Base-by-base conservation (phyloP, 2,329 filamentous ascomycete species). In the Penicillium sp. region DNA sequence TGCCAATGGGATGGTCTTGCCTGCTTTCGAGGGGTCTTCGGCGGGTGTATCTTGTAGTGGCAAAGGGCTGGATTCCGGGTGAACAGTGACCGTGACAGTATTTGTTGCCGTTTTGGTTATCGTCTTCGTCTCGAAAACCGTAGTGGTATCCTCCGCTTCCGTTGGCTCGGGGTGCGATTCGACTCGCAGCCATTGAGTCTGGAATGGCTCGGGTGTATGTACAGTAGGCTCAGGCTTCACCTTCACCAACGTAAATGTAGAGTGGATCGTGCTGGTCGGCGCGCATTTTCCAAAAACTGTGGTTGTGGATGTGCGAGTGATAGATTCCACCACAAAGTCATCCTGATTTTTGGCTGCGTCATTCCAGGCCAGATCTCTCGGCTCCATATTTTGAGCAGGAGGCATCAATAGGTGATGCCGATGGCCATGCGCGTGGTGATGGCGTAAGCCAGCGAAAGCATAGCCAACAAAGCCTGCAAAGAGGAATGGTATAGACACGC, bases 381-480 rank as follows among this genome's bases (percentile, higher is more conserved):
- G 51, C 8, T 54, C 49, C 19, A 55, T 18, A 3, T 29, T 18
- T 16, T 54, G 16, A 7, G 36, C 35, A 47, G 51, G 39, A 6
- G 45, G 54, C 36, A 47, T 53, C 34, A 50, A 50, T 13, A 39
- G 40, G 9, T 23, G 44, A 30, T 40, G 51, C 10, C 51, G 39
- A 39, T 65, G 52, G 11, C 39, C 47, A 43, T 65, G 62, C 29
- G 47, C 56, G 49, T 64, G 64, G 16, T 68, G 63, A 51, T 64
- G 65, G 43, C 70, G 67, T 7, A 60, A 46, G 38, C 66, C 63
- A 49, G 67, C 70, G 45, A 68, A 55, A 39, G 59, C 62, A 44
- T 61, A 55, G 40, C 62, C 59, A 52, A 65, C 61, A 40, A 67
- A 30, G 10, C 46, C 54, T 27, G 64, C 64, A 18, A 63, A 48